phyloP scores from a whole-genome alignment of 768 basidiomycete genomes.

The Cytidiella melzeri region DNA sequence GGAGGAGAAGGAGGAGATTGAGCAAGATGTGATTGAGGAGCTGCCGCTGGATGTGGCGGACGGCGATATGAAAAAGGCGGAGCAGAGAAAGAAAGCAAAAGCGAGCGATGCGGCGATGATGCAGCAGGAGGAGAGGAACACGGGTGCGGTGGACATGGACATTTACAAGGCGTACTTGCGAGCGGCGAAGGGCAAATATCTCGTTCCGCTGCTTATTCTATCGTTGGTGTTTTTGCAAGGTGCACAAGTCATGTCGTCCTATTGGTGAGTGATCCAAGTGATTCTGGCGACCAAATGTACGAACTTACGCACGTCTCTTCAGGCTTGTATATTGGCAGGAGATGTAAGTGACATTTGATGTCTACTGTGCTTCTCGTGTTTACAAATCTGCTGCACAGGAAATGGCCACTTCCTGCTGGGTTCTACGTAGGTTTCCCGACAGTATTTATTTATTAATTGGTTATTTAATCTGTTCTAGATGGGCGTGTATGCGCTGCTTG shows the following conservation, averaged over 20 bases:
- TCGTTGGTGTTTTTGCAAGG: slow-evolving; percentile 64
- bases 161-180: slow-evolving; percentile 59
- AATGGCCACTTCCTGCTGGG: slow-evolving; percentile 52
- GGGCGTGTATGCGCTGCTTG: slow-evolving; percentile 74
- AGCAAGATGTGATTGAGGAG: slow-evolving; percentile 36
- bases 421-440: slow-evolving; percentile 57
- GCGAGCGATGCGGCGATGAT: slow-evolving; percentile 53
- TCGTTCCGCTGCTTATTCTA: slow-evolving; percentile 60
- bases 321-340: slow-evolving; percentile 89
- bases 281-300: background rate
- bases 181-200: slow-evolving; percentile 60
- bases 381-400: slow-evolving; percentile 26
- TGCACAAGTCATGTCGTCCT: slow-evolving; percentile 62
- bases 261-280: slow-evolving; percentile 45
- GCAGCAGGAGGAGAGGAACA: slow-evolving; percentile 80
- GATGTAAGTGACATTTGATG: slow-evolving; percentile 29
- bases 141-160: slow-evolving; percentile 54
- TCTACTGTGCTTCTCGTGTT: background rate
- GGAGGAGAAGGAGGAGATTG: slow-evolving; percentile 46
- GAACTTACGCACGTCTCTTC: slow-evolving; percentile 5
- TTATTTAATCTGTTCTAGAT: slow-evolving; percentile 41
- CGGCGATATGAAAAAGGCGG: slow-evolving; percentile 23
- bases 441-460: background rate
- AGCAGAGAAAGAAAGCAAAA: slow-evolving; percentile 33
- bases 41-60: too few species aligned